Base-by-base conservation (phyloP, 2,329 filamentous ascomycete species). In the Penicillium polonicum region DNA sequence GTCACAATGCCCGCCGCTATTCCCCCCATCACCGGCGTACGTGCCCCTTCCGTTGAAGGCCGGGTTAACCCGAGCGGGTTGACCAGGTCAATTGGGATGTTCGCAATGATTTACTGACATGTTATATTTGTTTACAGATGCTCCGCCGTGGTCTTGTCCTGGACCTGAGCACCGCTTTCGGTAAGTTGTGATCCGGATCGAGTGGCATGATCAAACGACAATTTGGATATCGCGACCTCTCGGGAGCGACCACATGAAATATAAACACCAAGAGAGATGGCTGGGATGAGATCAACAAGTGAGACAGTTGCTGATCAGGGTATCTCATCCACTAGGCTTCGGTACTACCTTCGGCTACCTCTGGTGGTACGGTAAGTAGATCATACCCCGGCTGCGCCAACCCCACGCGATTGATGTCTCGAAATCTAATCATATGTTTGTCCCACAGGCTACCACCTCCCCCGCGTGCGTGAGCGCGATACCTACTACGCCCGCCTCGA, bases 141-240 rank as follows among this genome's bases (percentile, higher is more conserved):
- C 83, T 88, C 78, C 83, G 84, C 74, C 81, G 83, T 73, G 80
- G 80, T 71, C 78, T 88, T 59, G 85, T 89, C 67, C 80, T 88
- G 67, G 85, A 89, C 76, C 78, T 89, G 69, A 85, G 83, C 70
- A 84, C 87, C 72, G 83, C 85, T 65, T 77, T 86, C 70, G 86
- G 86, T 87, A 79, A 75, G 85, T 80, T 29, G 56, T 54, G 35
- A 54, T 36, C 25, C 53, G 19, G 39, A 49, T 48, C 45, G 52
- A 53, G 59, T 64, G 59, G 61, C 61, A 65, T 62, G 65, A 66
- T 66, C 52, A 43, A 56, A 31, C 31, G 36, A 57, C 33, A 48
- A 53, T 21, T 50, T 44, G 57, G 19, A 48, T 31, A 43, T 49
- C 43, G 46, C 56, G 43, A 52, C 46, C 35, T 48, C 27, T 33